These are phyloP conservation scores for Vanrija sp. DNA, from an alignment of 1,284 basidiomycete species.

Conservation along the genomic window DNA sequence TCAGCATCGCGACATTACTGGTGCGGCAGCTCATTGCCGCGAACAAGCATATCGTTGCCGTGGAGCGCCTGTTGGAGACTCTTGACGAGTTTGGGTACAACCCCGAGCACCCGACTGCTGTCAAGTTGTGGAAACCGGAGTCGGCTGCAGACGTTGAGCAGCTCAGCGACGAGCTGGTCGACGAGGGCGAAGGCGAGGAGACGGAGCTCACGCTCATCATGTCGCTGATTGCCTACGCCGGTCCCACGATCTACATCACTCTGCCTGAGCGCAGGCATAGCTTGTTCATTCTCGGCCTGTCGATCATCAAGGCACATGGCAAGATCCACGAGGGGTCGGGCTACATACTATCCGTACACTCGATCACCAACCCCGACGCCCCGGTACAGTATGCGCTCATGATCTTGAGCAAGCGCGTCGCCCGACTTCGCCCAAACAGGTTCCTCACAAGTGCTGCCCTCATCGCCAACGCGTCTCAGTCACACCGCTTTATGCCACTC, in stretches of 20 bases:
- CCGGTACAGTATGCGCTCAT: conserved; percentile 14
- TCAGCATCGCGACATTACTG: conserved; percentile 19
- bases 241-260: conserved; percentile 27
- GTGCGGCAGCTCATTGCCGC: conserved; percentile 24
- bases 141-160: conserved; percentile 17
- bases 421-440: conserved; percentile 7
- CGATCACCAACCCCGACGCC: conserved; percentile 12
- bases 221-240: conserved; percentile 27
- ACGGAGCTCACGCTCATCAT: conserved; percentile 20
- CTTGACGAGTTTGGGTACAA: conserved; percentile 25
- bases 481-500: conserved; percentile 10
- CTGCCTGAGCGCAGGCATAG: conserved; percentile 11
- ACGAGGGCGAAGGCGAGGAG: conserved; percentile 7
- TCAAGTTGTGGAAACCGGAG: conserved; percentile 9
- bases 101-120: conserved; percentile 8
- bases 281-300: conserved; percentile 23
- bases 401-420: conserved; percentile 6
- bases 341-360: conserved; percentile 22
- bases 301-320: conserved; percentile 15
- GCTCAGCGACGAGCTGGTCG: conserved; percentile 3
- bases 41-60: conserved; percentile 12
- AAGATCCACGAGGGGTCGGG: conserved; percentile 19
- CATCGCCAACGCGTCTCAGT: conserved; percentile 18
- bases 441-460: conserved; percentile 17
- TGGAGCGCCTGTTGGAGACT: conserved; percentile 12